phyloP scores from a whole-genome alignment of 345 rosid species.

The Euphorbia peplus region DNA sequence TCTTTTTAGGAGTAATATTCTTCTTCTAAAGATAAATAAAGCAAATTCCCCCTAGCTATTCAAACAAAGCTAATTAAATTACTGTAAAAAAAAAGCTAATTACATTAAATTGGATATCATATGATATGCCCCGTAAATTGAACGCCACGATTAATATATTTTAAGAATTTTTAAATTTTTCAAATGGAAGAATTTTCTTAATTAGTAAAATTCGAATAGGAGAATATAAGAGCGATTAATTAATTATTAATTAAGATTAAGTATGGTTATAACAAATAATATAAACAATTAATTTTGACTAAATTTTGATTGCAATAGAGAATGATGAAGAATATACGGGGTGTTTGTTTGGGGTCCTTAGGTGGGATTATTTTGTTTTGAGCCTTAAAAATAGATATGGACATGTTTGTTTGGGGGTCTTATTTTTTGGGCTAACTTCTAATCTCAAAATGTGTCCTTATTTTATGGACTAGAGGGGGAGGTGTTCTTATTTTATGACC shows the following conservation, averaged over 20 bases:
- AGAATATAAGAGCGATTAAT: background rate
- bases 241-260: background rate
- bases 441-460: too few relatives aligned
- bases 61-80: background rate
- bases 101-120: slow-evolving; percentile 28
- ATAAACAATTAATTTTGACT: background rate
- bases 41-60: slow-evolving; percentile 9
- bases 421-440: too few relatives aligned
- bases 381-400: too few relatives aligned
- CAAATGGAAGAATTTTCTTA: background rate
- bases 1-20: too few relatives aligned
- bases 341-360: too few relatives aligned
- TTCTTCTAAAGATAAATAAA: slow-evolving; percentile 5
- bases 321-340: too few relatives aligned
- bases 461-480: too few relatives aligned
- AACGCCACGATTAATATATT: slow-evolving; percentile 31
- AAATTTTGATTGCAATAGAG: background rate
- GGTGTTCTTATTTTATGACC: too few relatives aligned
- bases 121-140: slow-evolving; percentile 25
- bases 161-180: background rate
- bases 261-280: background rate
- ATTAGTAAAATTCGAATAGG: background rate
- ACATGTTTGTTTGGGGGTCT: too few relatives aligned
- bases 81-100: too few relatives aligned
- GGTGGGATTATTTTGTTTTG: too few relatives aligned